phyloP scores from a whole-genome alignment of 2,329 filamentous ascomycete species.

The Fusarium albosuccineum region DNA sequence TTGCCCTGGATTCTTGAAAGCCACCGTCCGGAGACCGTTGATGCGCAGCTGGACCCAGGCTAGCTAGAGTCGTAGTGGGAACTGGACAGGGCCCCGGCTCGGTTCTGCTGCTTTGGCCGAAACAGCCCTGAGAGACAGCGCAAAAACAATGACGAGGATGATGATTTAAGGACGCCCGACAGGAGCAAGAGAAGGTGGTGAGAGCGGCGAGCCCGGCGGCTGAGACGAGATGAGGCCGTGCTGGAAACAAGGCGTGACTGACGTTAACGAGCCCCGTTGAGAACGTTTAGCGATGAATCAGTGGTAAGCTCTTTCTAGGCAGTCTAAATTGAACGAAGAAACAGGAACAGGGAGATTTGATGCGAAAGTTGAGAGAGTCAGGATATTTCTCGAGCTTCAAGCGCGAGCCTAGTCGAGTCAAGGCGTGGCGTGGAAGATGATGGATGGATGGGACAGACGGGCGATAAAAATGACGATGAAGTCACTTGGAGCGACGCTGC shows the following conservation, averaged over 20 bases:
- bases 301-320: too few relatives aligned
- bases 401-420: conserved; percentile 7
- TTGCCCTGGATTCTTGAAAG: conserved; percentile 11
- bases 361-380: conserved; percentile 6
- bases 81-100: neutral
- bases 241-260: conserved; percentile 19
- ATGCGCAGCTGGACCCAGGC: neutral
- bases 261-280: conserved; percentile 10
- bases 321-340: neutral
- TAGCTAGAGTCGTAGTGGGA: neutral
- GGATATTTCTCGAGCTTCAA: conserved; percentile 13
- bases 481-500: conserved; percentile 25
- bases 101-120: conserved; percentile 1
- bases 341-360: neutral
- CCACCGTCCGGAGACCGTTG: conserved; percentile 2
- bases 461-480: conserved; percentile 18
- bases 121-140: neutral
- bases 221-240: conserved; percentile 21
- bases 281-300: neutral
- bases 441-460: conserved; percentile 10
- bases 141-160: conserved; percentile 25
- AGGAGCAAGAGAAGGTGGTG: conserved; percentile 25
- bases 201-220: conserved; percentile 28
- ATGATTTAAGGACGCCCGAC: conserved; percentile 9
- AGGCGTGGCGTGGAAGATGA: conserved; percentile 13